These are phyloP conservation scores for Nemophila menziesii DNA, from an alignment of 257 asterid genomes.

Conservation along the genomic window DNA sequence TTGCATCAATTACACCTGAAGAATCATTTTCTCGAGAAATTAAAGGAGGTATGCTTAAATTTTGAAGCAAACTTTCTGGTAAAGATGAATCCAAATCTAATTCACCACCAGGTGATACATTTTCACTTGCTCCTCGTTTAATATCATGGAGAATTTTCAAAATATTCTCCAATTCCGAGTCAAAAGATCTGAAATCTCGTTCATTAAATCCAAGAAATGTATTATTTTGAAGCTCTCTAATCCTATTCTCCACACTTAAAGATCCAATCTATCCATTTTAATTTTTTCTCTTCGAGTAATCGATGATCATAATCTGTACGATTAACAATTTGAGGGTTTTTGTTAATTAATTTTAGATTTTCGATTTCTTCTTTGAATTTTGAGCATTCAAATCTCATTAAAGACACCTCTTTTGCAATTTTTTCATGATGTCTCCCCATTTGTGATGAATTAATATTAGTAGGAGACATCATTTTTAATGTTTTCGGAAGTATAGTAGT, in stretches of 20 bases:
- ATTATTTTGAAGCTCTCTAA: slow-evolving; percentile 56
- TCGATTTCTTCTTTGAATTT: too few species aligned
- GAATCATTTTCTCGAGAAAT: slow-evolving; percentile 47
- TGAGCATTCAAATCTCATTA: too few species aligned
- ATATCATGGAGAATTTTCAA: slow-evolving; percentile 41
- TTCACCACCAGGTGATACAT: slow-evolving; percentile 37
- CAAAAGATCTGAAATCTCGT: slow-evolving; percentile 42
- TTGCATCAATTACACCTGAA: slow-evolving; percentile 38
- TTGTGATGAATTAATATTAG: too few species aligned
- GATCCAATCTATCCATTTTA: slow-evolving; percentile 42
- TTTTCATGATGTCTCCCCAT: too few species aligned
- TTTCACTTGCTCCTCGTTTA: slow-evolving; percentile 42
- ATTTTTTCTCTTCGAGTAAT: slow-evolving; percentile 26
- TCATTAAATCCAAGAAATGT: slow-evolving; percentile 30
- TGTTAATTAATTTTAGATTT: too few species aligned
- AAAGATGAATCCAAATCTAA: slow-evolving; percentile 65
- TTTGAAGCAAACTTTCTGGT: slow-evolving; percentile 59
- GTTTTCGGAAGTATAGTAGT: too few species aligned
- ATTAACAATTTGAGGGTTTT: too few species aligned
- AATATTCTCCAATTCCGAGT: slow-evolving; percentile 52
- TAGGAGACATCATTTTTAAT: too few species aligned
- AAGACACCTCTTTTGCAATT: too few species aligned
- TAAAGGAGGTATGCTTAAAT: slow-evolving; percentile 39
- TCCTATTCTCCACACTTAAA: slow-evolving; percentile 44
- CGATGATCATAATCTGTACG: too few species aligned